These are phyloP conservation scores for Thalia dealbata DNA, from an alignment of 176 grass and related monocot species.

Conservation along the genomic window DNA sequence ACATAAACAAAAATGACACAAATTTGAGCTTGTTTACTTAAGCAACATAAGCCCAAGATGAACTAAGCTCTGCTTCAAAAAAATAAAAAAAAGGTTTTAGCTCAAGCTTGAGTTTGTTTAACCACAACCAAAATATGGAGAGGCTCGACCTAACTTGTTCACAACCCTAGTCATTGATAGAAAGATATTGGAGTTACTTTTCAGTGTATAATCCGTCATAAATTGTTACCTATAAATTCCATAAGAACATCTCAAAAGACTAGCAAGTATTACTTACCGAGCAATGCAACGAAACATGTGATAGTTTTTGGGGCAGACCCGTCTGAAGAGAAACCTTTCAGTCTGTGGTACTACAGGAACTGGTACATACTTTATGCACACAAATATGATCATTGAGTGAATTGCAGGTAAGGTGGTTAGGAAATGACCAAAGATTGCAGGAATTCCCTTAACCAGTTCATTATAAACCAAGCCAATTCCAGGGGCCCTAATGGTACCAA, in stretches of 20 bases:
- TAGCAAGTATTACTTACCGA: slow-evolving; percentile 34
- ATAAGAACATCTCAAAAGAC: not conserved
- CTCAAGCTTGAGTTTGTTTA: no score
- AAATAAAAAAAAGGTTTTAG: no score
- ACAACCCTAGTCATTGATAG: not conserved
- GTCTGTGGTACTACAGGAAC: slow-evolving; percentile 88
- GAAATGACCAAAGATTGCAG: slow-evolving; percentile 92
- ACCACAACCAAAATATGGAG: no score
- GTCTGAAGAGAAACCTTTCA: slow-evolving; percentile 92
- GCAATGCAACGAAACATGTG: slow-evolving; percentile 97
- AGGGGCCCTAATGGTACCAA: slow-evolving; percentile 86
- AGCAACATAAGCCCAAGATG: no score
- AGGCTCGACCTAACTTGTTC: no score
- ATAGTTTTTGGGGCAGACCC: slow-evolving; percentile 82
- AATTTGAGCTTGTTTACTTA: no score
- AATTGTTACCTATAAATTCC: not conserved
- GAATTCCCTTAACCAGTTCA: slow-evolving; percentile 85
- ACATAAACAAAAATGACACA: no score
- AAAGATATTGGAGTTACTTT: not conserved
- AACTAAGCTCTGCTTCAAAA: no score
- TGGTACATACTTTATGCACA: slow-evolving; percentile 96
- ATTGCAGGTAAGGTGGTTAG: slow-evolving; percentile 87
- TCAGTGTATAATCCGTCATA: not conserved
- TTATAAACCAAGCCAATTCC: slow-evolving; percentile 96
- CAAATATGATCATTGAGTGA: slow-evolving; percentile 98